phyloP scores from a whole-genome alignment of 208 protist species.

The Acanthamoeba castellanii region DNA sequence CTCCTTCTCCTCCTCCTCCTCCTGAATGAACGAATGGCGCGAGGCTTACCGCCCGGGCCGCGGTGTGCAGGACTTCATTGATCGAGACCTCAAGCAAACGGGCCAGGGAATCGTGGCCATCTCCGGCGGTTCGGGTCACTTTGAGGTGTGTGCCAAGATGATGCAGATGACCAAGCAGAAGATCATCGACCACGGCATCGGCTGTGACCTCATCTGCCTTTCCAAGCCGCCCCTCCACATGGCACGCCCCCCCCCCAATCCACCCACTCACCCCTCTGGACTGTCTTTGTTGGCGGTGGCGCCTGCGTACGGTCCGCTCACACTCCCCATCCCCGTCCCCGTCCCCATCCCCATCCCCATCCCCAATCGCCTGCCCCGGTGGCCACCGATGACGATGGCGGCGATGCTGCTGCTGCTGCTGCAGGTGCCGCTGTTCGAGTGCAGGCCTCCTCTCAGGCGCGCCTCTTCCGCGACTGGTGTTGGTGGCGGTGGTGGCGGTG shows the following conservation, averaged over 20 bases:
- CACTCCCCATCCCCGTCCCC: too few relatives aligned
- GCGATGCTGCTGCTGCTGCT: too few relatives aligned
- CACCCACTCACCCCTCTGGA: too few relatives aligned
- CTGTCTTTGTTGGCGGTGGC: too few relatives aligned
- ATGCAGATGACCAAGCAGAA: conserved; percentile 87
- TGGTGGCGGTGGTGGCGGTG: neutral
- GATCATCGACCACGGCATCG: conserved; percentile 90
- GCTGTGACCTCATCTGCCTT: conserved; percentile 89
- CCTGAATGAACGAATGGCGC: neutral
- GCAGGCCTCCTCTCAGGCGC: neutral
- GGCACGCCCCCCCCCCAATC: conserved; percentile 62
- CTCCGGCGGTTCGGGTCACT: conserved; percentile 87
- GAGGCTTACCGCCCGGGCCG: too few relatives aligned
- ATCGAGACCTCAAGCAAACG: conserved; percentile 88
- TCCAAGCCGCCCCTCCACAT: conserved; percentile 85
- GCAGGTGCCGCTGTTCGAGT: conserved; percentile 57
- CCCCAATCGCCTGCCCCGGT: too few relatives aligned
- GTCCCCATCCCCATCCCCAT: too few relatives aligned
- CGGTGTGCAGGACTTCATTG: conserved; percentile 85
- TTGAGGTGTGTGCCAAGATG: conserved; percentile 85
- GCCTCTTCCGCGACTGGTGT: neutral
- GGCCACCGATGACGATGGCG: too few relatives aligned
- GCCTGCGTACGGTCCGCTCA: too few relatives aligned
- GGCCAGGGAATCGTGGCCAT: conserved; percentile 88
- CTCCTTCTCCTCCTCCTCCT: neutral